Base-by-base conservation (phyloP, 192 early-diverging fungal species). In the Coemansia sp. region DNA sequence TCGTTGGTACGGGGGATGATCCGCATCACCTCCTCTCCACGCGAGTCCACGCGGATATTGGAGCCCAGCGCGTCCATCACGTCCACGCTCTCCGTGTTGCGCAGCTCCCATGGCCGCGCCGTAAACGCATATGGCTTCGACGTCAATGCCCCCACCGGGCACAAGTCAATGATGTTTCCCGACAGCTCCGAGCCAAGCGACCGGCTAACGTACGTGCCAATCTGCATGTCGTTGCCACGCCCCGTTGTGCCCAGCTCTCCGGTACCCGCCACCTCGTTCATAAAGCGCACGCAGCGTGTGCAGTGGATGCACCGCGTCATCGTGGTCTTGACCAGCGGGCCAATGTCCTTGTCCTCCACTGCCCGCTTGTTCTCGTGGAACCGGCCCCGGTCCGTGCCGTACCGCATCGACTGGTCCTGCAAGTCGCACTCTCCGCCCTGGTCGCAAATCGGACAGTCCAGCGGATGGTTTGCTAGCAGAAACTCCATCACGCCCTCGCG, bases 261-360 rank as follows among this genome's bases (percentile, higher is more conserved):
- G 21, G 91, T 91, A 26, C 96, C 96, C 23, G 94, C 96, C 48
- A 98, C 90, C 76, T 98, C 96, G 80, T 96, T 98, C 37, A 94
- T 87, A 45, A 98, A 98, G 54, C 96, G 88, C 50, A 98, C 96
- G 60, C 96, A 98, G 39, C 96, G 89, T 17, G 96, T 98, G 84
- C 96, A 98, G 64, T 98, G 96, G 76, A 98, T 98, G 82, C 96
- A 98, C 45, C 96, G 86, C 31, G 89, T 98, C 96, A 98, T 98
- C 40, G 84, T 84, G 14, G 96, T 98, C 66, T 92, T 91, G 48
- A 98, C 87, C 50, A 98, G 81, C 37, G 96, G 96, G 20, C 96
- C 96, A 53, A 98, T 75, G 67, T 96, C 83, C 83, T 98, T 98
- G 82, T 98, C 93, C 76, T 96, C 96, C 6, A 91, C 90, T 12